Evolutionary conservation across 257 asterid genomes (phyloP).

Genomic region (Forsythia viridissima): DNA sequence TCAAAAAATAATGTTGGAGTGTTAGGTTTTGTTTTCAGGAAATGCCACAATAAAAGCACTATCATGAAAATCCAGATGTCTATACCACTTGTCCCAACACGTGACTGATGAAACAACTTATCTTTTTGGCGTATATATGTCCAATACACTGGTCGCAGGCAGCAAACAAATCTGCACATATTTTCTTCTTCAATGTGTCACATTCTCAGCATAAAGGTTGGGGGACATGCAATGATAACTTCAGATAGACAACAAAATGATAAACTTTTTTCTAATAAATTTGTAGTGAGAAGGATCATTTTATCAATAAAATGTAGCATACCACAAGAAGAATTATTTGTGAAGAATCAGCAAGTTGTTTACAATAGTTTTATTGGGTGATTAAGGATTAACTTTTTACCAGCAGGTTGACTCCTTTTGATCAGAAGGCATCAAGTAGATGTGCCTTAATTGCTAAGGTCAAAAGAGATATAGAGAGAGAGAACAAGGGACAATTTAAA

Average conservation of each 20-base stretch:
- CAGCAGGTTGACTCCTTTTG: neutral
- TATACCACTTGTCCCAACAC: neutral
- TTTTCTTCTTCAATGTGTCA: neutral
- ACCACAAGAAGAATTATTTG: neutral
- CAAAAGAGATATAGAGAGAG: neutral
- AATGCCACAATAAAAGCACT: neutral
- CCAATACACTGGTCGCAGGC: neutral
- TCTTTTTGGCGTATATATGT: neutral
- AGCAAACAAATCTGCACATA: neutral
- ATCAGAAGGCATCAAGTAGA: neutral
- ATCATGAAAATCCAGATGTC: neutral
- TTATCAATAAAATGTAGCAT: neutral
- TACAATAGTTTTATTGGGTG: neutral
- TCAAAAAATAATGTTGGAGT: neutral
- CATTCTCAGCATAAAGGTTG: neutral
- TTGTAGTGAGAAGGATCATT: neutral
- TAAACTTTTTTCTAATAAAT: neutral
- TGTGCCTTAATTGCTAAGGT: neutral
- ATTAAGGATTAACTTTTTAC: neutral
- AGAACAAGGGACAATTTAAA: neutral
- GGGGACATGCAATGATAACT: neutral
- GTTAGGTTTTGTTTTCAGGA: neutral
- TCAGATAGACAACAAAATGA: neutral
- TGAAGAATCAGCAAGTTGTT: neutral
- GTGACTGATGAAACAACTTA: neutral